Conservation (phyloP, 208 protist species). For the Leishmania lainsoni region DNA sequence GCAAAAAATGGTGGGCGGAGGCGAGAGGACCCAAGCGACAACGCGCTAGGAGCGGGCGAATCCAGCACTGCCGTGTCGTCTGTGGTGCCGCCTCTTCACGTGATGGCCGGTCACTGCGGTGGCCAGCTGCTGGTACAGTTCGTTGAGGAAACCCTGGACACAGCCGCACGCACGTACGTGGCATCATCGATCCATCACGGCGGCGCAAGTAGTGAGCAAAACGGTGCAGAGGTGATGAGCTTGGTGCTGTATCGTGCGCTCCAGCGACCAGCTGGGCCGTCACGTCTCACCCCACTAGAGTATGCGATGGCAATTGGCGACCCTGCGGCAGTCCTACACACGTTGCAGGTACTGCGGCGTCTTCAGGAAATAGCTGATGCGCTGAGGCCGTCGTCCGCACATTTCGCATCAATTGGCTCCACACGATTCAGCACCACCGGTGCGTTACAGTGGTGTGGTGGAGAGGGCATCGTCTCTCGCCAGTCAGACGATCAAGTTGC, state of each 20-base stretch:
- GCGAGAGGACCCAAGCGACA: background rate
- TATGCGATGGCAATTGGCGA: slow-evolving; percentile 64
- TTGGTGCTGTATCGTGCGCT: slow-evolving; percentile 43
- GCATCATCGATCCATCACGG: background rate
- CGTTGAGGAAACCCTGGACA: slow-evolving; percentile 41
- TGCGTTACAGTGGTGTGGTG: background rate
- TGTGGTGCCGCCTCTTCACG: slow-evolving; percentile 37
- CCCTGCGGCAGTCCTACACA: slow-evolving; percentile 58
- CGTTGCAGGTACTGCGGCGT: slow-evolving; percentile 59
- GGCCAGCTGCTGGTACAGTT: slow-evolving; percentile 50
- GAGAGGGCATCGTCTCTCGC: background rate
- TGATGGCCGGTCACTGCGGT: slow-evolving; percentile 46
- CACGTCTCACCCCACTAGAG: slow-evolving; percentile 71
- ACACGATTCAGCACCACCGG: background rate
- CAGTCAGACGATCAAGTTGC: background rate
- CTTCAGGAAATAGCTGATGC: slow-evolving; percentile 35
- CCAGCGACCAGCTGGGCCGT: slow-evolving; percentile 40
- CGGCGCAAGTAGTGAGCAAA: slow-evolving; percentile 9
- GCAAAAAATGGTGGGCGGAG: background rate
- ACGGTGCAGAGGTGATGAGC: slow-evolving; percentile 33
- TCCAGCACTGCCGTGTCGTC: background rate
- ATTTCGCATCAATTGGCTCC: background rate
- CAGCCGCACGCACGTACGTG: slow-evolving; percentile 14
- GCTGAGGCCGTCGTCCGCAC: background rate
- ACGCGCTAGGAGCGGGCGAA: background rate